Evolutionary conservation across 257 asterid species (phyloP).

Genomic region (Gentiana straminea): DNA sequence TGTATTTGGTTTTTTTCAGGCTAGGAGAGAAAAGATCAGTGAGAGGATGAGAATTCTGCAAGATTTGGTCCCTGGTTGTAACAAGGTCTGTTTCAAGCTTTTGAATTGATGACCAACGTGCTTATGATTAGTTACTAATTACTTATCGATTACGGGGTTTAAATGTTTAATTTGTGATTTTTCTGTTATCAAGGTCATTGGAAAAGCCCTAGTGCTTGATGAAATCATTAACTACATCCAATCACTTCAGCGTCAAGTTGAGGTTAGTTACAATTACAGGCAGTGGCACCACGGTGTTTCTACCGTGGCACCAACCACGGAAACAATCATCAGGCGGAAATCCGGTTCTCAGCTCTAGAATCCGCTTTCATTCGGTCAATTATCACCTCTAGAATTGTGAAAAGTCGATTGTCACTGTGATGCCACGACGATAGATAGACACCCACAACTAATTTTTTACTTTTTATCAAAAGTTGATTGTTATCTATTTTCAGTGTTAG

Average conservation of each 20-base stretch:
- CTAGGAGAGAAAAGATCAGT: conserved; percentile 87
- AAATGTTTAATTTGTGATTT: neutral
- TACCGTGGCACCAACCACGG: too few relatives aligned
- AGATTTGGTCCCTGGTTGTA: conserved; percentile 94
- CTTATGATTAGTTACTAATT: neutral
- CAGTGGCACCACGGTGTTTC: too few relatives aligned
- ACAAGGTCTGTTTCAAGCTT: conserved; percentile 41
- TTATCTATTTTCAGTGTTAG: too few relatives aligned
- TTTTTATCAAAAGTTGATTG: too few relatives aligned
- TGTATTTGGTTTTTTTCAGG: conserved; percentile 28
- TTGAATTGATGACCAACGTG: neutral
- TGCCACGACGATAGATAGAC: too few relatives aligned
- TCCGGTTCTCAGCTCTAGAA: neutral
- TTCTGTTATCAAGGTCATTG: conserved; percentile 46
- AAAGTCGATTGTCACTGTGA: neutral
- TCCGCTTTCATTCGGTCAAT: neutral
- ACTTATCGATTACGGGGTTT: neutral
- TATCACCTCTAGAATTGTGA: neutral
- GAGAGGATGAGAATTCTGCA: conserved; percentile 96
- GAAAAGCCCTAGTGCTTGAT: conserved; percentile 88
- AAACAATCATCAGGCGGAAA: too few relatives aligned
- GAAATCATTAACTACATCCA: conserved; percentile 85
- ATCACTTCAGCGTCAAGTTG: conserved; percentile 86
- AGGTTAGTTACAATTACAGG: conserved; percentile 33
- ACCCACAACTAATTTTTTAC: too few relatives aligned